Evolutionary conservation across 768 basidiomycete species (phyloP), one percentile per base, ranked within the genome.

Genomic region (Naganishia kalamii): DNA sequence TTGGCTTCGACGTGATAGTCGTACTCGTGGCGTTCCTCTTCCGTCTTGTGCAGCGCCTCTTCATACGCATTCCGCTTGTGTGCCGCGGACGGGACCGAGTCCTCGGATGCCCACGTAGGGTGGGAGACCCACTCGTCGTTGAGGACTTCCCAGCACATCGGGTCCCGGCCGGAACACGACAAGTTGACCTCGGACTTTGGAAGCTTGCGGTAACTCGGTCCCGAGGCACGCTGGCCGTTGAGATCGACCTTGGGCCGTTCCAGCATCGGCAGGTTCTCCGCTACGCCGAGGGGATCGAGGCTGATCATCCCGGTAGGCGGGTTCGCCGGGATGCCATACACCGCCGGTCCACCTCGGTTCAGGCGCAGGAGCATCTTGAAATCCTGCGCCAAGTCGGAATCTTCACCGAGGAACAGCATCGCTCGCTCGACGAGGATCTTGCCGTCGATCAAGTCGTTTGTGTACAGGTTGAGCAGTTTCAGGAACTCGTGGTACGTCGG

Each of bases 121-220:
- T 98, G 94, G 15, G 94, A 96, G 12, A 98, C 92, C 94, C 96
- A 98, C 70, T 88, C 85, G 74, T 98, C 93, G 75, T 99, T 99
- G 49, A 99, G 84, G 30, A 99, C 92, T 30, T 91, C 92, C 75
- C 92, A 89, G 75, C 90, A 93, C 63, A 97, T 87, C 68, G 91
- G 86, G 72, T 97, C 93, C 30, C 96, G 87, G 12, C 89, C 93
- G 3, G 96, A 96, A 76, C 96, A 98, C 29, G 91, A 89, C 21
- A 97, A 79, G 43, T 85, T 83, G 69, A 88, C 85, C 80, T 98
- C 94, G 74, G 86, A 88, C 57, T 87, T 86, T 21, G 92, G 92
- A 41, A 97, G 81, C 75, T 84, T 85, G 70, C 94, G 84, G 80
- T 99, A 99, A 77, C 93, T 96, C 2, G 93, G 92, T 0, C 96